These are phyloP conservation scores for Mycena rebaudengoi DNA, from an alignment of 768 basidiomycete species.

Conservation along the genomic window DNA sequence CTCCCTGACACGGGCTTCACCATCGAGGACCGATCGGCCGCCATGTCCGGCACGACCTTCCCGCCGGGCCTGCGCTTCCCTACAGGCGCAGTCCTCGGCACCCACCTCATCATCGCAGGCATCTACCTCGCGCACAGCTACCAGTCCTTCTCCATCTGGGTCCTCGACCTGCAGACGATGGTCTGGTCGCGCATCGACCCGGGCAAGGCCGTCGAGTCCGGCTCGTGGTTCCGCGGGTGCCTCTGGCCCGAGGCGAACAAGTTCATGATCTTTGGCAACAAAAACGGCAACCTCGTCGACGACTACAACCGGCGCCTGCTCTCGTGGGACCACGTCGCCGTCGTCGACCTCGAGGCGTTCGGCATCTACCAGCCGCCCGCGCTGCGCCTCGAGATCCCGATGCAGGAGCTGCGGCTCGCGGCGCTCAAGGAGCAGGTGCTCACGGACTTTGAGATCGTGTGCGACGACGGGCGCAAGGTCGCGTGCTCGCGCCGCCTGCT, in stretches of 20 bases:
- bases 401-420: conserved; percentile 87
- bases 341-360: conserved; percentile 92
- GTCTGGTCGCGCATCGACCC: conserved; percentile 90
- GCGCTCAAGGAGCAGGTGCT: conserved; percentile 82
- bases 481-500: conserved; percentile 85
- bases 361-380: conserved; percentile 93
- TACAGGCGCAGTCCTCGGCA: conserved; percentile 90
- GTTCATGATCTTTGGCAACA: conserved; percentile 92
- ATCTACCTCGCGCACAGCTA: conserved; percentile 95
- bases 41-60: conserved; percentile 83
- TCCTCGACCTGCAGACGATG: conserved; percentile 85
- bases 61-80: conserved; percentile 98
- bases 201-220: conserved; percentile 82
- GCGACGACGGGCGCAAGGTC: conserved; percentile 88
- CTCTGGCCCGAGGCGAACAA: conserved; percentile 87
- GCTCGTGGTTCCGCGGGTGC: conserved; percentile 95
- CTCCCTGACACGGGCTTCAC: conserved; percentile 78
- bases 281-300: conserved; percentile 85
- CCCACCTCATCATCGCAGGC: conserved; percentile 92
- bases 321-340: conserved; percentile 92
- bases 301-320: conserved; percentile 92
- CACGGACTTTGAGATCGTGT: conserved; percentile 93
- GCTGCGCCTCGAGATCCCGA: conserved; percentile 67
- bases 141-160: conserved; percentile 97
- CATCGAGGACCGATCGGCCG: conserved; percentile 79